These are phyloP conservation scores for Scheffersomyces stipitis DNA, from an alignment of 805 yeast species.

Conservation along the genomic window DNA sequence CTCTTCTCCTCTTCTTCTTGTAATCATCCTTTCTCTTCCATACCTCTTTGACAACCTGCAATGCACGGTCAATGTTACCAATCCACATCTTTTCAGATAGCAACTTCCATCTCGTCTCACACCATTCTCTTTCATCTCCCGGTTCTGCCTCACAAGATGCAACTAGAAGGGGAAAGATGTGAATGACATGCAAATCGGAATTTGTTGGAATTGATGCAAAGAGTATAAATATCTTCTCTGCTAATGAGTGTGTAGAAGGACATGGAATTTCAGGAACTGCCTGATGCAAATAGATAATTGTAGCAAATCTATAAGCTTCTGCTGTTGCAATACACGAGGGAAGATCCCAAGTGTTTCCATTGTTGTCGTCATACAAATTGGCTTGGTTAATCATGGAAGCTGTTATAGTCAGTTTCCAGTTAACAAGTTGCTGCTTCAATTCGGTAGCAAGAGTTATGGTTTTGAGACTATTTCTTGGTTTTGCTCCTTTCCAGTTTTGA, in stretches of 20 bases:
- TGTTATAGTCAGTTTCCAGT: slow-evolving; percentile 55
- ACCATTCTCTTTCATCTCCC: slow-evolving; percentile 63
- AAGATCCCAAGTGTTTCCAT: slow-evolving; percentile 46
- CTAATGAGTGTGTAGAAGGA: slow-evolving; percentile 50
- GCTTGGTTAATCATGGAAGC: slow-evolving; percentile 31
- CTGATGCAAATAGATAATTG: slow-evolving; percentile 61
- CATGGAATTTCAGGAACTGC: slow-evolving; percentile 71
- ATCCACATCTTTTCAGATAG: slow-evolving; percentile 57
- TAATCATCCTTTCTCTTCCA: slow-evolving; percentile 62
- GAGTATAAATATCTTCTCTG: slow-evolving; percentile 58
- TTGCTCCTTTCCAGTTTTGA: neutral
- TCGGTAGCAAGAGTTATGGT: slow-evolving; percentile 56
- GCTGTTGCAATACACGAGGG: slow-evolving; percentile 67
- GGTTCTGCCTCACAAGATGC: slow-evolving; percentile 65
- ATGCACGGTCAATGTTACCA: slow-evolving; percentile 64
- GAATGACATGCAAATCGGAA: slow-evolving; percentile 56
- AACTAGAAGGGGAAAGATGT: slow-evolving; percentile 63
- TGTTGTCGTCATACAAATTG: slow-evolving; percentile 24
- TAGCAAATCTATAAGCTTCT: slow-evolving; percentile 63
- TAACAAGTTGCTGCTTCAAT: slow-evolving; percentile 50
- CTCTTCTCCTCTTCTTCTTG: slow-evolving; percentile 21
- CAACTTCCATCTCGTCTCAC: slow-evolving; percentile 55
- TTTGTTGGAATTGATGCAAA: slow-evolving; percentile 62
- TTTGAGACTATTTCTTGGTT: slow-evolving; percentile 38
- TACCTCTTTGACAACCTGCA: slow-evolving; percentile 69